phyloP scores from a whole-genome alignment of 2,329 filamentous ascomycete species.

The Cercospora berteroae region DNA sequence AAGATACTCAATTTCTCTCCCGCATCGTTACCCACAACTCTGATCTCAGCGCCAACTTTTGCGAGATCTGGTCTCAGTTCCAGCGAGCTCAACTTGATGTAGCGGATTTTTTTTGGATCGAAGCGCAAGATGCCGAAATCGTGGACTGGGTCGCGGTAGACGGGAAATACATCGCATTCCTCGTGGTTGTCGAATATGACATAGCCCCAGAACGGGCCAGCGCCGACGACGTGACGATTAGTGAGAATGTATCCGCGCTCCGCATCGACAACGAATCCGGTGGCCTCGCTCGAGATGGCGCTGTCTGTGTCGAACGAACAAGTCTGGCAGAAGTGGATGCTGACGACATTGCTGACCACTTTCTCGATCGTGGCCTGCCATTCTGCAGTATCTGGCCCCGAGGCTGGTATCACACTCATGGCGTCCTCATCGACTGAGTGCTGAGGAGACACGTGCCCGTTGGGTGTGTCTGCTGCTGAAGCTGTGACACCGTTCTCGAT shows the following conservation, averaged over 20 bases:
- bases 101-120: constrained; percentile 92
- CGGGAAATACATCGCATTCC: constrained; percentile 88
- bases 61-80: constrained; percentile 81
- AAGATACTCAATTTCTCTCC: constrained; percentile 98
- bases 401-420: constrained; percentile 46
- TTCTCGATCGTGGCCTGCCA: constrained; percentile 96
- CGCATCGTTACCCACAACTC: constrained; percentile 97
- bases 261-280: constrained; percentile 95
- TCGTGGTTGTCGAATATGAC: constrained; percentile 99
- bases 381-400: constrained; percentile 66
- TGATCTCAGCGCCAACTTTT: constrained; percentile 84
- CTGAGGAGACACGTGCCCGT: constrained; percentile 39
- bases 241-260: constrained; percentile 70
- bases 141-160: constrained; percentile 97
- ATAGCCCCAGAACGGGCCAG: constrained; percentile 96
- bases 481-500: constrained; percentile 34
- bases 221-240: constrained; percentile 79
- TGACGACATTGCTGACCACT: constrained; percentile 92
- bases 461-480: constrained; percentile 36
- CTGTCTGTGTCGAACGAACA: constrained; percentile 97
- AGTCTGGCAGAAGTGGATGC: constrained; percentile 98
- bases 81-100: constrained; percentile 85
- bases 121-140: constrained; percentile 97
- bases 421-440: constrained; percentile 47
- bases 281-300: constrained; percentile 90